Conservation (phyloP, 352 stramenopile species). For the Globisporangium yorkense region DNA sequence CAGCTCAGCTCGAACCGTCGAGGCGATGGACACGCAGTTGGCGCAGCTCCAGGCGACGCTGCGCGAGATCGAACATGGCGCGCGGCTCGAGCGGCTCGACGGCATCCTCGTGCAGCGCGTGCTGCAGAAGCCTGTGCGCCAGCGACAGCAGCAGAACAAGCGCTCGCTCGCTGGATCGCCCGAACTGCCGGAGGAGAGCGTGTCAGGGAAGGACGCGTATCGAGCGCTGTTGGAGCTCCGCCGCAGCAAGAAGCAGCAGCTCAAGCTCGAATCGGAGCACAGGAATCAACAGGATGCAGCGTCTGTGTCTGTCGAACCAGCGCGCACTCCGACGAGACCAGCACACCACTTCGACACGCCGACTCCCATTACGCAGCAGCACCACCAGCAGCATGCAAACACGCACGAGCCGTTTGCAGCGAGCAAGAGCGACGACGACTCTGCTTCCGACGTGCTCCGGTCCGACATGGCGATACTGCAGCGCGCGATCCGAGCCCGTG, state of each 20-base stretch:
- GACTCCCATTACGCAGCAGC: not conserved
- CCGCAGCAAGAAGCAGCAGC: constrained; percentile 13
- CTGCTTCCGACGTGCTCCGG: not conserved
- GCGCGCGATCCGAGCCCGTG: constrained; percentile 12
- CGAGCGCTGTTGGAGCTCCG: constrained; percentile 31
- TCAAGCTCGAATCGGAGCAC: not conserved
- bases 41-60: constrained; percentile 40
- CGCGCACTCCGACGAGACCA: not conserved
- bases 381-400: not conserved
- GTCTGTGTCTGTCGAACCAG: not conserved
- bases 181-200: constrained; percentile 1
- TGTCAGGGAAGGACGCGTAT: constrained; percentile 32
- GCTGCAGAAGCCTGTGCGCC: constrained; percentile 18
- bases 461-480: constrained; percentile 17
- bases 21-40: constrained; percentile 21
- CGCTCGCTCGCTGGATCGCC: not conserved
- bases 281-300: constrained; percentile 1
- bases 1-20: no score
- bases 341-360: not conserved
- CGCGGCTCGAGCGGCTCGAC: constrained; percentile 41
- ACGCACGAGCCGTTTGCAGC: not conserved
- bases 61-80: constrained; percentile 47
- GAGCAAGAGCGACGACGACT: not conserved
- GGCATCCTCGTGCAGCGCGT: constrained; percentile 43
- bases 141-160: not conserved